These are phyloP conservation scores for Didymella sp. DNA, from an alignment of 2,329 filamentous ascomycete genomes.

Conservation along the genomic window DNA sequence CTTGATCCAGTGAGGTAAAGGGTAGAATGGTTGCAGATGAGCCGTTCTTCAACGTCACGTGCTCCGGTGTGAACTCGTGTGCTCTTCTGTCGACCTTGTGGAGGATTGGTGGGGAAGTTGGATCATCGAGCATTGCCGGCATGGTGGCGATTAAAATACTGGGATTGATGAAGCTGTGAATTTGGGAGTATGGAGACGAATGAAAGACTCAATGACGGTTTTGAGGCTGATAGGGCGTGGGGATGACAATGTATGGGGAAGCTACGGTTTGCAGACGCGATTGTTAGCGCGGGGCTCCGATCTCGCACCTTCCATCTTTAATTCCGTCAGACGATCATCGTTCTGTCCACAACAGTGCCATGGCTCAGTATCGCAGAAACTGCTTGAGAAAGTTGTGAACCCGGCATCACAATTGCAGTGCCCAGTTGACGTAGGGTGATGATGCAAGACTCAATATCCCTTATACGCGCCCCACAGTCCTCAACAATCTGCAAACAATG, in stretches of 20 bases:
- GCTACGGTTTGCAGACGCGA: background rate
- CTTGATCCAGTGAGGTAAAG: slow-evolving; percentile 72
- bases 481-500: too few relatives aligned
- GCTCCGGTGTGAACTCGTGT: slow-evolving; percentile 70
- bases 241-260: background rate
- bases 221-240: slow-evolving; percentile 20
- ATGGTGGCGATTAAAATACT: background rate
- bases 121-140: slow-evolving; percentile 20
- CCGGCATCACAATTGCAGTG: too few relatives aligned
- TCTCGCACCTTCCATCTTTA: background rate
- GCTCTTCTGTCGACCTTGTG: slow-evolving; percentile 65
- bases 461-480: too few relatives aligned
- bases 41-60: slow-evolving; percentile 79
- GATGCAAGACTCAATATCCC: too few relatives aligned
- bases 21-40: slow-evolving; percentile 78
- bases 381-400: too few relatives aligned
- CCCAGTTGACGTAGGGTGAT: too few relatives aligned
- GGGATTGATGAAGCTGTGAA: background rate
- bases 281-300: slow-evolving; percentile 17
- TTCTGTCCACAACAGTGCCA: background rate
- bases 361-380: background rate
- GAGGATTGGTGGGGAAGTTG: slow-evolving; percentile 67
- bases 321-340: background rate
- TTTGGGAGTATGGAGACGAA: background rate
- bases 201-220: background rate